Base-by-base conservation (phyloP, 495 filamentous ascomycete genomes). In the Lentithecium fluviatile region DNA sequence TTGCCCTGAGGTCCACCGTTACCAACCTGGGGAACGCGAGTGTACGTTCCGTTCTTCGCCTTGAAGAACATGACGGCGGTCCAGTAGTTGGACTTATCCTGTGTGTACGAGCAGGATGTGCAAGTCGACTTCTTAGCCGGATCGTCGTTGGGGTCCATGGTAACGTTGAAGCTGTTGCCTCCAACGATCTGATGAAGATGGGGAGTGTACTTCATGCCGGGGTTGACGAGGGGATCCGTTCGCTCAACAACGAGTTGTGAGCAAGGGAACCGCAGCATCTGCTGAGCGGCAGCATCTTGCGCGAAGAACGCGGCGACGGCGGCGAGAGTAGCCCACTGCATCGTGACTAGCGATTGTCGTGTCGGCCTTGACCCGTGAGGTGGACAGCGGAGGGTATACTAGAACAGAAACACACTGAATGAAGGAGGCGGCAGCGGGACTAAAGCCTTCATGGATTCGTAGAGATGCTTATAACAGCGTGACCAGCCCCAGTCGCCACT, bases 261-360 rank as follows among this genome's bases (percentile, higher is more conserved):
- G 75, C 80, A 82, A 25, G 80, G 78, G 64, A 82, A 82, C 49
- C 80, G 79, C 64, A 82, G 70, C 80, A 82, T 82, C 57, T 75
- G 74, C 19, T 77, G 71, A 65, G 79, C 78, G 20, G 77, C 79
- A 45, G 69, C 78, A 69, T 74, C 73, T 45, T 77, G 73, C 66
- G 76, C 72, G 25, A 82, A 74, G 57, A 81, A 74, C 64, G 77
- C 75, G n/a, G 74, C 64, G 58, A 32, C 29, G 10, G 75, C 77
- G 70, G 74, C 74, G 70, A 81, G 66, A 56, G 74, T 68, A 65
- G 74, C 70, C 76, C 75, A 78, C 74, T 78, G 75, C 79, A 82
- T 82, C 62, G 72, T 81, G 71, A 65, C 64, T 32, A 56, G 43
- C 36, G 57, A 56, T 43, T 20, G 45, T 60, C 15, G 45, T 50